A percentile compares a stretch with the other conserved stretches of the same genome.
These are phyloP conservation scores for Fusarium hainanense DNA, from an alignment of 2,329 filamentous ascomycete species.

Conservation along the genomic window DNA sequence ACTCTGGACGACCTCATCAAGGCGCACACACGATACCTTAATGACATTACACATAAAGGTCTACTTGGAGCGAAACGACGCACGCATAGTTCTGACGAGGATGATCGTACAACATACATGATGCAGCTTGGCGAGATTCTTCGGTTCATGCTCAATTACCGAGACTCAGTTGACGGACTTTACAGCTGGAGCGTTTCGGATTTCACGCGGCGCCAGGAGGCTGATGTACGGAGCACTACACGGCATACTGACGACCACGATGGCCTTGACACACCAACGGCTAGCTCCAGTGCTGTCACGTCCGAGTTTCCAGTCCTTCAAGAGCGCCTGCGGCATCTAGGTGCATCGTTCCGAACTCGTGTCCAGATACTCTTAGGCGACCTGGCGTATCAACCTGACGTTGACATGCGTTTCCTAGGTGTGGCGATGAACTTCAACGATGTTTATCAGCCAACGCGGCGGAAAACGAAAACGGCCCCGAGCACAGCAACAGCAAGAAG, in stretches of 20 bases:
- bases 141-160: conserved; percentile 92
- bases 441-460: conserved; percentile 82
- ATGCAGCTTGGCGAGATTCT: conserved; percentile 91
- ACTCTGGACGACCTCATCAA: conserved; percentile 95
- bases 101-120: conserved; percentile 83
- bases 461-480: conserved; percentile 62
- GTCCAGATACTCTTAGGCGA: conserved; percentile 89
- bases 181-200: conserved; percentile 96
- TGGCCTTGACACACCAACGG: conserved; percentile 31
- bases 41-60: conserved; percentile 95
- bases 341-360: conserved; percentile 78
- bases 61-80: conserved; percentile 78
- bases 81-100: conserved; percentile 62
- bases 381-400: conserved; percentile 90
- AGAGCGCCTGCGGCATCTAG: conserved; percentile 76
- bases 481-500: conserved; percentile 38
- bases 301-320: conserved; percentile 79
- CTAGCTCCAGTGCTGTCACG: conserved; percentile 64
- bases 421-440: conserved; percentile 99
- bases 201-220: conserved; percentile 90
- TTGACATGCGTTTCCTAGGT: conserved; percentile 94
- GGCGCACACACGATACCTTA: conserved; percentile 90
- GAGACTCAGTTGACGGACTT: conserved; percentile 90
- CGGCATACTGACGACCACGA: conserved; percentile 44
- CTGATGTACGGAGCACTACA: conserved; percentile 78